Evolutionary conservation across 1,284 basidiomycete species (phyloP).

Genomic region (Salmacisia buchloeana): DNA sequence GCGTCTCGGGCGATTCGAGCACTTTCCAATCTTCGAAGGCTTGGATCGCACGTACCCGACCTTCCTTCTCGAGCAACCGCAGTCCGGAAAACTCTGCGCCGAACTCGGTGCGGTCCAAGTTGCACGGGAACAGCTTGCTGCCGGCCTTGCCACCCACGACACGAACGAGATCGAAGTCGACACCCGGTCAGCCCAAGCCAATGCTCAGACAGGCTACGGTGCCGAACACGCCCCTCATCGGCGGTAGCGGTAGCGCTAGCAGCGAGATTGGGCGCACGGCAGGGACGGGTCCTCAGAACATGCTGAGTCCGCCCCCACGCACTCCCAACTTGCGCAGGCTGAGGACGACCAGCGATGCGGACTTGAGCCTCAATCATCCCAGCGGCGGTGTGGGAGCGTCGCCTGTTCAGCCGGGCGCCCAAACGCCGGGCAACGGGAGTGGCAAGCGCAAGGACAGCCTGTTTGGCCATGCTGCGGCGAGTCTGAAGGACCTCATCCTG

Average conservation of each 20-base stretch:
- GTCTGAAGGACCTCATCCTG: background rate
- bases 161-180: background rate
- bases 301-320: background rate
- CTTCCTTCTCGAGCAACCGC: conserved; percentile 1
- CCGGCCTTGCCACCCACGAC: background rate
- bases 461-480: background rate
- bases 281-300: background rate
- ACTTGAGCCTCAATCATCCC: background rate
- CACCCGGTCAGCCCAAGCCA: background rate
- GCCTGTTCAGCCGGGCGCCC: background rate
- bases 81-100: background rate
- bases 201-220: background rate
- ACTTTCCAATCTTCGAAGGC: too few species aligned
- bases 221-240: too few species aligned
- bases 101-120: background rate
- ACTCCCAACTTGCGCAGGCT: background rate
- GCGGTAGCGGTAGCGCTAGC: too few species aligned
- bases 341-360: conserved; percentile 3
- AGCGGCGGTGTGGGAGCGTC: background rate
- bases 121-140: background rate
- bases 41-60: background rate
- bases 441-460: background rate
- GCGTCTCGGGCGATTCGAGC: background rate
- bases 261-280: too few species aligned
- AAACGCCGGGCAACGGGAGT: background rate